Conservation (phyloP, 1,284 basidiomycete genomes). For the Marasmius fiardii region DNA sequence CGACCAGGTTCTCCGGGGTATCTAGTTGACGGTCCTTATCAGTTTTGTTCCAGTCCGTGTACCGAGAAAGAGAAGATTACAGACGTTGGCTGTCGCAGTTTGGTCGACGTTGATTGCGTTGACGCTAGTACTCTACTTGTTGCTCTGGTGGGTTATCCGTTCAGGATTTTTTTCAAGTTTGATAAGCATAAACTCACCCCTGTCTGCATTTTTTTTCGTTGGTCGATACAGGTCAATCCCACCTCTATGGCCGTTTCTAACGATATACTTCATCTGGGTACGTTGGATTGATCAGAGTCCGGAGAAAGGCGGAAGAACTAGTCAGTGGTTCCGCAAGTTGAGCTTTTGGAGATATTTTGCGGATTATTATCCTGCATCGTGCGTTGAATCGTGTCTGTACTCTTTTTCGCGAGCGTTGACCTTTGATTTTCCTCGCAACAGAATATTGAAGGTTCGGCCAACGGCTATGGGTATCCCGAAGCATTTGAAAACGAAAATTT, state of each 20-base stretch:
- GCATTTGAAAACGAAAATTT: too few relatives aligned
- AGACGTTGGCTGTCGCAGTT: slow-evolving; percentile 82
- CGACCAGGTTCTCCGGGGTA: neutral
- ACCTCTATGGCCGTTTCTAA: slow-evolving; percentile 81
- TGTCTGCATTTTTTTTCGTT: slow-evolving; percentile 2
- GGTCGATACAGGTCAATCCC: slow-evolving; percentile 75
- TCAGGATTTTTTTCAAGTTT: neutral
- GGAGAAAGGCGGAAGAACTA: slow-evolving; percentile 74
- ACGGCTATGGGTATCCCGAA: neutral
- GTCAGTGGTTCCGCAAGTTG: slow-evolving; percentile 72
- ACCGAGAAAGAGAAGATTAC: slow-evolving; percentile 77
- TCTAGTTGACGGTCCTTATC: neutral
- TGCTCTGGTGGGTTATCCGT: slow-evolving; percentile 65
- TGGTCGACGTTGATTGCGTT: slow-evolving; percentile 85
- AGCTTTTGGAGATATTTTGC: slow-evolving; percentile 84
- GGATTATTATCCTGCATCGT: slow-evolving; percentile 92
- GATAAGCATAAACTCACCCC: too few relatives aligned
- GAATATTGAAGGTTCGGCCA: slow-evolving; percentile 54
- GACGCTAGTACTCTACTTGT: slow-evolving; percentile 67
- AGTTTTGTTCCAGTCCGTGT: slow-evolving; percentile 75
- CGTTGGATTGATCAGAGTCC: slow-evolving; percentile 75
- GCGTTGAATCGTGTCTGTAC: slow-evolving; percentile 32
- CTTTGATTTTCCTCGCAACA: slow-evolving; percentile 23
- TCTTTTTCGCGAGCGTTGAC: too few relatives aligned
- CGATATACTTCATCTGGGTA: slow-evolving; percentile 84